These are phyloP conservation scores for Hydrangea macrophylla DNA, from an alignment of 148 eudicot genomes.

Conservation along the genomic window DNA sequence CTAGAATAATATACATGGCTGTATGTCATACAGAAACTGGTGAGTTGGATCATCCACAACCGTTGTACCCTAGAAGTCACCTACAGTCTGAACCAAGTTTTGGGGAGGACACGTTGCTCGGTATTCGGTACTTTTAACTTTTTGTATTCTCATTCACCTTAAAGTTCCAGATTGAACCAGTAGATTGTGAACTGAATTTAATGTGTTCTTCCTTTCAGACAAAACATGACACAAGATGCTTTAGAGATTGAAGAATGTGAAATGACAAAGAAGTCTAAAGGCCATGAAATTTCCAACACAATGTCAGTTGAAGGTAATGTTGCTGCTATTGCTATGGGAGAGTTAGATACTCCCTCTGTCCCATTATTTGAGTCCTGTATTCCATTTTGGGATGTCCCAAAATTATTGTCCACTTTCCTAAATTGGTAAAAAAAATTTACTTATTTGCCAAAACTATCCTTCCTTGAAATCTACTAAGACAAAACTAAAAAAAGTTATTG, in stretches of 20 bases:
- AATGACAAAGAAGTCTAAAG: slow-evolving; percentile 14
- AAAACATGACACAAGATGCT: slow-evolving; percentile 19
- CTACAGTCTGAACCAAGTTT: slow-evolving; percentile 23
- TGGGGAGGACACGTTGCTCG: slow-evolving; percentile 25
- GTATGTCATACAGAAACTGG: slow-evolving; percentile 35
- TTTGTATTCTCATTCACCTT: background rate
- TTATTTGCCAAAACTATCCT: too few species aligned
- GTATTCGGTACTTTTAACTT: slow-evolving; percentile 35
- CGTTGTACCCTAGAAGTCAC: slow-evolving; percentile 18
- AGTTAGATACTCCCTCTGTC: too few species aligned
- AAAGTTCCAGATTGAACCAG: slow-evolving; percentile 11
- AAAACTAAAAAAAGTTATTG: too few species aligned
- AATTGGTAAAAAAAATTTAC: too few species aligned
- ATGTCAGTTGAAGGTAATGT: slow-evolving; percentile 24
- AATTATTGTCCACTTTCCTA: too few species aligned
- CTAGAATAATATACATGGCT: background rate
- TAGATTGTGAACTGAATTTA: slow-evolving; percentile 3
- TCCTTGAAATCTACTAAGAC: too few species aligned
- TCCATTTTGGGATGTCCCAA: too few species aligned
- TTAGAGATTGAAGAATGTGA: slow-evolving; percentile 14
- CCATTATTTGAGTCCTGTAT: too few species aligned
- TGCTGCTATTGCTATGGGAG: slow-evolving; percentile 3
- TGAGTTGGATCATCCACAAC: slow-evolving; percentile 29
- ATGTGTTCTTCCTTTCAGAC: slow-evolving; percentile 38
- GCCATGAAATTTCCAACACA: slow-evolving; percentile 6